phyloP scores from a whole-genome alignment of 352 stramenopile genomes.

The Elongisporangium undulatum region DNA sequence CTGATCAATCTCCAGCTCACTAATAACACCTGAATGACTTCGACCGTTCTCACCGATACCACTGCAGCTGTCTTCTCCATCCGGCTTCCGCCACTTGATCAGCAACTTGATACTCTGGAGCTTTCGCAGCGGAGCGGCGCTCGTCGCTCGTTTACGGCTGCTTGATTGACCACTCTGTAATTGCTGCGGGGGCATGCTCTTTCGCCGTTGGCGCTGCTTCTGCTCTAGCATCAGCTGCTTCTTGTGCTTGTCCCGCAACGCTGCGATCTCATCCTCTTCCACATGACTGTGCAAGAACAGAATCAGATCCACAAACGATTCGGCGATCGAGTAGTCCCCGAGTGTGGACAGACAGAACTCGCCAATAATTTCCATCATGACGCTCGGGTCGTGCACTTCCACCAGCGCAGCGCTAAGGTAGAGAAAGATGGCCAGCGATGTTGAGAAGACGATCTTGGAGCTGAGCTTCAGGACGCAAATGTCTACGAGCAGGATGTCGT shows the following conservation, averaged over 20 bases:
- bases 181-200: conserved; percentile 15
- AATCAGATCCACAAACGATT: conserved; percentile 72
- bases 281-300: conserved; percentile 67
- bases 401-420: conserved; percentile 68
- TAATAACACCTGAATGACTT: background rate
- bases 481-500: conserved; percentile 72
- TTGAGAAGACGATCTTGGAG: conserved; percentile 73
- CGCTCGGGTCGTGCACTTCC: conserved; percentile 69
- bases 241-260: conserved; percentile 49
- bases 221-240: conserved; percentile 57
- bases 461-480: conserved; percentile 49
- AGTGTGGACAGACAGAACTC: conserved; percentile 77
- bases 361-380: conserved; percentile 71
- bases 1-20: conserved; percentile 1
- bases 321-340: conserved; percentile 61
- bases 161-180: conserved; percentile 25
- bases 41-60: conserved; percentile 14
- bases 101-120: conserved; percentile 67
- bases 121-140: conserved; percentile 2
- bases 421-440: conserved; percentile 63
- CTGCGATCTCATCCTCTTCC: conserved; percentile 46
- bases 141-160: background rate
- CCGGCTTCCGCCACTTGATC: conserved; percentile 65
- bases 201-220: conserved; percentile 29
- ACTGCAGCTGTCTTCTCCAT: conserved; percentile 15